Evolutionary conservation across 768 basidiomycete genomes (phyloP).

Genomic region (Austroboletus festivus): DNA sequence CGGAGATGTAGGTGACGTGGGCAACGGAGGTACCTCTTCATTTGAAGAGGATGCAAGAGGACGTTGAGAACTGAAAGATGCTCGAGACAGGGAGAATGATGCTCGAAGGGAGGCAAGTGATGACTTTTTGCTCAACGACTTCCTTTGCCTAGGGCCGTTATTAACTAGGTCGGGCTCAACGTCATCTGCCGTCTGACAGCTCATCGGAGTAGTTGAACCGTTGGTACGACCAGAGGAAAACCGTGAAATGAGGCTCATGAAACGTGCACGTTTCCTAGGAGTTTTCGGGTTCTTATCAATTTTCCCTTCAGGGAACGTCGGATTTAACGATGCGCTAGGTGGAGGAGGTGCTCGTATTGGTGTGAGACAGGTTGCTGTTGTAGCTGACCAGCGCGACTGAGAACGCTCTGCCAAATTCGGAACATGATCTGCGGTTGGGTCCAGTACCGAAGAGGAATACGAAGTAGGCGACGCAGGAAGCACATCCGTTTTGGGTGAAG

Average conservation of each 20-base stretch:
- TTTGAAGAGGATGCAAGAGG: conserved; percentile 13
- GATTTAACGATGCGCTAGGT: background rate
- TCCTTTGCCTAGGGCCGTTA: conserved; percentile 23
- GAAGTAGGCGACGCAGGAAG: conserved; percentile 11
- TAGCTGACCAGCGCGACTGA: conserved; percentile 30
- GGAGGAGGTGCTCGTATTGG: background rate
- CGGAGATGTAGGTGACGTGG: conserved; percentile 21
- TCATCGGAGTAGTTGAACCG: conserved; percentile 1
- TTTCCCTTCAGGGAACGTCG: conserved; percentile 16
- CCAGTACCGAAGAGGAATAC: background rate
- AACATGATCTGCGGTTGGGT: background rate
- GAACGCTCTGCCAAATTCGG: conserved; percentile 1
- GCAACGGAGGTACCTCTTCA: conserved; percentile 28
- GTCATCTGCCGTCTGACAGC: conserved; percentile 1
- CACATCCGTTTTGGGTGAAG: conserved; percentile 4
- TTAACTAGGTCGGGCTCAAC: conserved; percentile 20
- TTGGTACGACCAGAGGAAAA: conserved; percentile 31
- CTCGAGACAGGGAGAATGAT: conserved; percentile 29
- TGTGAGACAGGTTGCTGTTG: conserved; percentile 30
- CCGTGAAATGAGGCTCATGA: conserved; percentile 32
- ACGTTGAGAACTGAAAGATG: conserved; percentile 29
- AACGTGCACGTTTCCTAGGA: conserved; percentile 31
- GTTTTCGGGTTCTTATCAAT: conserved; percentile 24
- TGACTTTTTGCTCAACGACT: conserved; percentile 27
- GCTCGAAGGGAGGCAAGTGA: conserved; percentile 30